Conservation (phyloP, 768 basidiomycete species). For the Lyophyllum shimeji region DNA sequence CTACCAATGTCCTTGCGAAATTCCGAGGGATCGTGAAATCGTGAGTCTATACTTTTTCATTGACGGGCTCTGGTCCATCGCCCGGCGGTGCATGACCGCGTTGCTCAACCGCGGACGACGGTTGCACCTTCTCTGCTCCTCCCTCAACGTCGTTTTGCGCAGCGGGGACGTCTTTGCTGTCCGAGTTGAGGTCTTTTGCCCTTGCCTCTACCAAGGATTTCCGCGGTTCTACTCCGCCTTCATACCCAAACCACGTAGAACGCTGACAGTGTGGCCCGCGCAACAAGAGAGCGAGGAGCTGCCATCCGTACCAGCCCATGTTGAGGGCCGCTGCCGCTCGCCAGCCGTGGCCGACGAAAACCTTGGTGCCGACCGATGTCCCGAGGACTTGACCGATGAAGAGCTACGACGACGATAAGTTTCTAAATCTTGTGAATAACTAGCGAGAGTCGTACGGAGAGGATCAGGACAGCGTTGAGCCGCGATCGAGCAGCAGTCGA, state of each 20-base stretch:
- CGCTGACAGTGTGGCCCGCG: slow-evolving; percentile 67
- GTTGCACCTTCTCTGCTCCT: neutral
- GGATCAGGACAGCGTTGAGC: slow-evolving; percentile 73
- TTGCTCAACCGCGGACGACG: neutral
- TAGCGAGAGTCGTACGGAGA: slow-evolving; percentile 44
- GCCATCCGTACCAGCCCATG: slow-evolving; percentile 57
- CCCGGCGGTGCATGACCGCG: neutral
- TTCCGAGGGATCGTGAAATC: too few relatives aligned
- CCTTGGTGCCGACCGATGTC: slow-evolving; percentile 67
- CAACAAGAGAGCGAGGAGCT: slow-evolving; percentile 53
- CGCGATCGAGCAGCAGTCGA: slow-evolving; percentile 56
- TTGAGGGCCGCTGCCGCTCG: slow-evolving; percentile 59
- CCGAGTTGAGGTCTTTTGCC: neutral
- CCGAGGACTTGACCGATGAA: slow-evolving; percentile 85
- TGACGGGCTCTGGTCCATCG: neutral
- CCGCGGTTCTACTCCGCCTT: slow-evolving; percentile 50
- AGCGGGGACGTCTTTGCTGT: neutral
- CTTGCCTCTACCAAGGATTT: slow-evolving; percentile 33
- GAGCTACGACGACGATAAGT: slow-evolving; percentile 31
- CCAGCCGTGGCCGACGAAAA: slow-evolving; percentile 77
- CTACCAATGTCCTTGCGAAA: too few relatives aligned
- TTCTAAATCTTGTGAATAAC: neutral
- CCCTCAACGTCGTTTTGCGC: neutral
- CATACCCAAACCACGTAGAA: slow-evolving; percentile 66
- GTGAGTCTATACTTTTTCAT: neutral